Conservation (phyloP, 2,329 filamentous ascomycete genomes). For the Fusarium sarcochroum region DNA sequence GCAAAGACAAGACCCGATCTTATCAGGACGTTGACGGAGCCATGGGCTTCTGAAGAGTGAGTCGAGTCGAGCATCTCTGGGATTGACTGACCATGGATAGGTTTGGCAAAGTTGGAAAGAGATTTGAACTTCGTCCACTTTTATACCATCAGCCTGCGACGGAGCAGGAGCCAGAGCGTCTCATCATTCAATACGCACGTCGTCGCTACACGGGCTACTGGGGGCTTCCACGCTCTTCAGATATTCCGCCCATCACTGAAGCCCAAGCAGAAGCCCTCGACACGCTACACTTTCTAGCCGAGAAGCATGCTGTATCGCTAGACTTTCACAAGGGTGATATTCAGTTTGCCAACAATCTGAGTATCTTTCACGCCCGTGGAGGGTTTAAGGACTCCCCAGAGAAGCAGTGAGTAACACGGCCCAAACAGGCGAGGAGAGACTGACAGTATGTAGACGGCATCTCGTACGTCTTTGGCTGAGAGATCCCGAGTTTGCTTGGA, state of each 20-base stretch:
- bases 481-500: constrained; percentile 64
- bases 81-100: background rate
- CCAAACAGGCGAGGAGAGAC: constrained; percentile 47
- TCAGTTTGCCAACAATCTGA: constrained; percentile 69
- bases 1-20: constrained; percentile 38
- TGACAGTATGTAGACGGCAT: constrained; percentile 55
- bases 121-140: background rate
- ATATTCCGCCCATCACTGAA: constrained; percentile 70
- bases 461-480: constrained; percentile 65
- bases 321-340: constrained; percentile 67
- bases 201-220: constrained; percentile 71
- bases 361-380: constrained; percentile 66
- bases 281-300: constrained; percentile 64
- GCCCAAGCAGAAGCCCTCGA: constrained; percentile 68
- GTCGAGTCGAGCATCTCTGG: background rate
- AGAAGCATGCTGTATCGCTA: constrained; percentile 61
- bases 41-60: background rate
- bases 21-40: background rate
- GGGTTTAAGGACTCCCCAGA: constrained; percentile 61
- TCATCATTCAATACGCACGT: constrained; percentile 66
- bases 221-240: constrained; percentile 64
- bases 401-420: background rate
- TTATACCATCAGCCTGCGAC: constrained; percentile 43
- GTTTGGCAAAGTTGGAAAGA: background rate
- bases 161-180: constrained; percentile 61